Evolutionary conservation across 1,284 basidiomycete genomes (phyloP), one percentile per base, ranked within the genome.

Genomic region (Ceratobasidium theobromae): DNA sequence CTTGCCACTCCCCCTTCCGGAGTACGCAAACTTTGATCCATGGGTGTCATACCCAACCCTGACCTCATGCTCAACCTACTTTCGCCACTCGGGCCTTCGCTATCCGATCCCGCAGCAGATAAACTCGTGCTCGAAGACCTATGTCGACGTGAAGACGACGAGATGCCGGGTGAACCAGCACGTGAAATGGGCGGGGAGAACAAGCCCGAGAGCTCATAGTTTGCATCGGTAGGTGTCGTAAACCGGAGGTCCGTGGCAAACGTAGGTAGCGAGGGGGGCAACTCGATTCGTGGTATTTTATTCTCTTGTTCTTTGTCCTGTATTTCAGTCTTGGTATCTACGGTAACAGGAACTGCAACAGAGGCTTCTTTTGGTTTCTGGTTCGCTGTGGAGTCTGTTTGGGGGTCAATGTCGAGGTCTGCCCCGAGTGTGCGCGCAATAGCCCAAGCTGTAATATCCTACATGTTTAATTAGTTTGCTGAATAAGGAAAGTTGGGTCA

Each of bases 401-500:
- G 35, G 21, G n/a, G 45, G 65, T 46, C 40, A 14, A 30, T 16
- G 38, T 62, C 57, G n/a, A 65, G 52, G n/a, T 32, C 33, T 81
- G 67, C 82, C 28, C 89, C 89, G 49, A 91, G 80, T 4, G 88
- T 91, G 67, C 89, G 85, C n/a, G 87, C 89, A 72, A 91, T 87
- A 64, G 85, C 83, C 71, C 91, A 91, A n/a, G 89, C 88, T 5
- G 84, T 79, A 64, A 91, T 84, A 73, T 91, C 89, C 89, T 91
- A 71, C 38, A 48, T n/a, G 35, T 52, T 33, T 38, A n/a, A n/a
- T n/a, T n/a, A n/a, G n/a, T n/a, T n/a, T n/a, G n/a, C n/a, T n/a
- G n/a, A n/a, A n/a, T n/a, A n/a, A n/a, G n/a, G n/a, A n/a, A n/a
- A n/a, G n/a, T n/a, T n/a, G n/a, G n/a, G n/a, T n/a, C n/a, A n/a